Base-by-base conservation (phyloP, 306 rosid genomes). In the Oemleria cerasiformis region DNA sequence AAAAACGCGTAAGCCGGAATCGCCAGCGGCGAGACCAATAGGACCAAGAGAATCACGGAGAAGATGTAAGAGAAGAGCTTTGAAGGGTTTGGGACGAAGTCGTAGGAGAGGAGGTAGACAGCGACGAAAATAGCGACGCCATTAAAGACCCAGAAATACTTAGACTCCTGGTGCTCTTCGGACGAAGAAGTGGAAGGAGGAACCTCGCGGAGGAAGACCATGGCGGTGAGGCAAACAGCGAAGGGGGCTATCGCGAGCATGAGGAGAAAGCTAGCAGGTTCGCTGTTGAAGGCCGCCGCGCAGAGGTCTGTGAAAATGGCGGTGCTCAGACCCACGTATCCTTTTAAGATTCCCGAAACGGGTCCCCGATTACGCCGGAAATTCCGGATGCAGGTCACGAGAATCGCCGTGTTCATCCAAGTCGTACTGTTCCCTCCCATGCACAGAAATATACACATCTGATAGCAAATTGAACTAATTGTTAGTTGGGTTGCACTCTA, bases 361-460 rank as follows among this genome's bases (percentile, higher is more conserved):
- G 97, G 97, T 2, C 97, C 97, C 42, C 97, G 72, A 84, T 92
- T 92, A 14, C 67, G 72, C 5, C 92, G 84, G 71, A 92, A 92
- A 78, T 92, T 92, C 0, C 97, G 71, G 15, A 92, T 89, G 74
- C 88, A 89, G 0, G 97, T 92, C 2, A 92, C 98, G 20, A 92
- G 67, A 25, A 92, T 84, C 12, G 98, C 98, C 69, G 98, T 94
- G 96, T 94, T 94, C 98, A 94, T 91, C 98, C 98, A 94, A 1
- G 98, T 94, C 0, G 98, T 83, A 83, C 97, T 91, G 68, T 91
- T 94, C 5, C 98, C 98, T 51, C 98, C 98, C 96, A 91, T 71
- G 81, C 98, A 94, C 20, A 94, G 64, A 66, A 87, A 87, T 30
- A 94, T 68, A 9, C 97, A 84, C 97, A 94, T 91, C 98, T 92